Evolutionary conservation across 2,329 filamentous ascomycete genomes (phyloP).

Genomic region (Xylariomycetidae sp.): DNA sequence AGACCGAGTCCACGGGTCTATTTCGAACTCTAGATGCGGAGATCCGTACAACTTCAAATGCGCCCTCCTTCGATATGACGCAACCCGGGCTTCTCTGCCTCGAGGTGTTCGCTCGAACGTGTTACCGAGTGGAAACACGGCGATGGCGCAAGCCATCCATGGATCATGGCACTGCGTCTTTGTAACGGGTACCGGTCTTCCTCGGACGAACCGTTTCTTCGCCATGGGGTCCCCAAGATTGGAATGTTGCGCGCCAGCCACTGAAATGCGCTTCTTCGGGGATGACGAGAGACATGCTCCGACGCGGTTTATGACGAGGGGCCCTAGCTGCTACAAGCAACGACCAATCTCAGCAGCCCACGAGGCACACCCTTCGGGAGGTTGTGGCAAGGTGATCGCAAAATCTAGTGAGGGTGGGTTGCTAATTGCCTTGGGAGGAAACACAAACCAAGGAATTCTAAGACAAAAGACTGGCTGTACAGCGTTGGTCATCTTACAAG

Average conservation of each 20-base stretch:
- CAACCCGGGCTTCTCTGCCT: constrained; percentile 1
- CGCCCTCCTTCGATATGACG: background rate
- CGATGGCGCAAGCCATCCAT: constrained; percentile 6
- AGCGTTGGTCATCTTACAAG: constrained; percentile 36
- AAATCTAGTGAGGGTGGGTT: constrained; percentile 20
- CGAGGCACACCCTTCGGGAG: constrained; percentile 35
- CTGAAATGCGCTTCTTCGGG: constrained; percentile 19
- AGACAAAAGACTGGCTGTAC: constrained; percentile 44
- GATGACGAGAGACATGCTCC: constrained; percentile 26
- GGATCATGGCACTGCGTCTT: no score
- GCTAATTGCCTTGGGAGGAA: constrained; percentile 23
- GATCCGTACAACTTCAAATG: constrained; percentile 12
- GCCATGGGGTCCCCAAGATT: constrained; percentile 6
- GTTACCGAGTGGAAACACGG: constrained; percentile 16
- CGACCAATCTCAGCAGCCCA: constrained; percentile 36
- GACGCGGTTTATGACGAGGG: constrained; percentile 17
- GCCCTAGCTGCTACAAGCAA: constrained; percentile 22
- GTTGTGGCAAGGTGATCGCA: constrained; percentile 36
- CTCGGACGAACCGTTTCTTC: constrained; percentile 17
- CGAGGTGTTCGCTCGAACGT: constrained; percentile 11
- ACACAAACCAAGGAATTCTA: constrained; percentile 37
- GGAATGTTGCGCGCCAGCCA: constrained; percentile 13
- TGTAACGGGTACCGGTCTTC: constrained; percentile 18
- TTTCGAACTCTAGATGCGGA: constrained; percentile 11
- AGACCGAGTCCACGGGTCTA: no score